Evolutionary conservation across 148 eudicot species (phyloP).

Genomic region (Euryodendron excelsum): DNA sequence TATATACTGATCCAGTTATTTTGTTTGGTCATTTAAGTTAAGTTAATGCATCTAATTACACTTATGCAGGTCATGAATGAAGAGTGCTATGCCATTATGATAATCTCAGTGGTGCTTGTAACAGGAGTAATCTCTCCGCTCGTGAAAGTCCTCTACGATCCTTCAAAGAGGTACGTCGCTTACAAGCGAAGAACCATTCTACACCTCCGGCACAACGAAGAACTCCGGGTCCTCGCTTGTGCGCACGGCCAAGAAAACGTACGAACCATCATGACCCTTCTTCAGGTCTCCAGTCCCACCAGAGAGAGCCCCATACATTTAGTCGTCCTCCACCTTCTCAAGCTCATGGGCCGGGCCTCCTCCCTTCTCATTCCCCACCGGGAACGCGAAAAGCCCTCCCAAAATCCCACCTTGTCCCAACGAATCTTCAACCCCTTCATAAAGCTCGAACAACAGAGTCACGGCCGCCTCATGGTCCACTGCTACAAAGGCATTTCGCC

Average conservation of each 20-base stretch:
- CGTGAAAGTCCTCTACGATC: slow-evolving; percentile 50
- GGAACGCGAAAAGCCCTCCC: slow-evolving; percentile 32
- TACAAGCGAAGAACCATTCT: slow-evolving; percentile 38
- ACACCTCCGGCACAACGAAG: slow-evolving; percentile 35
- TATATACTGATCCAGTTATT: neutral
- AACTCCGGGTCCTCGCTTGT: slow-evolving; percentile 55
- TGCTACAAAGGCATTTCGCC: slow-evolving; percentile 56
- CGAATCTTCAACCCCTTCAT: slow-evolving; percentile 48
- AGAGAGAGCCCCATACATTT: slow-evolving; percentile 32
- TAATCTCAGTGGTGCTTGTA: slow-evolving; percentile 36
- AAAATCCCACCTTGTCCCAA: slow-evolving; percentile 39
- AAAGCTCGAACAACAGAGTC: slow-evolving; percentile 37
- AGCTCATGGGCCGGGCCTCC: slow-evolving; percentile 57
- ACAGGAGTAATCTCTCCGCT: slow-evolving; percentile 32
- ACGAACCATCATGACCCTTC: slow-evolving; percentile 34
- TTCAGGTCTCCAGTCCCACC: slow-evolving; percentile 45
- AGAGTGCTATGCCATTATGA: slow-evolving; percentile 49
- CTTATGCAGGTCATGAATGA: slow-evolving; percentile 40
- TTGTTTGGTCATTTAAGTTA: neutral
- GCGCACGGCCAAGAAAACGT: slow-evolving; percentile 48
- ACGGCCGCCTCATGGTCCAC: slow-evolving; percentile 29
- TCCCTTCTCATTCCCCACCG: slow-evolving; percentile 45
- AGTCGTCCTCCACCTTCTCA: slow-evolving; percentile 48
- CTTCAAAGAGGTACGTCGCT: slow-evolving; percentile 48
- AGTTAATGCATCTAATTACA: neutral